These are phyloP conservation scores for Chrysoporthe puriensis DNA, from an alignment of 2,329 filamentous ascomycete genomes.

Conservation along the genomic window DNA sequence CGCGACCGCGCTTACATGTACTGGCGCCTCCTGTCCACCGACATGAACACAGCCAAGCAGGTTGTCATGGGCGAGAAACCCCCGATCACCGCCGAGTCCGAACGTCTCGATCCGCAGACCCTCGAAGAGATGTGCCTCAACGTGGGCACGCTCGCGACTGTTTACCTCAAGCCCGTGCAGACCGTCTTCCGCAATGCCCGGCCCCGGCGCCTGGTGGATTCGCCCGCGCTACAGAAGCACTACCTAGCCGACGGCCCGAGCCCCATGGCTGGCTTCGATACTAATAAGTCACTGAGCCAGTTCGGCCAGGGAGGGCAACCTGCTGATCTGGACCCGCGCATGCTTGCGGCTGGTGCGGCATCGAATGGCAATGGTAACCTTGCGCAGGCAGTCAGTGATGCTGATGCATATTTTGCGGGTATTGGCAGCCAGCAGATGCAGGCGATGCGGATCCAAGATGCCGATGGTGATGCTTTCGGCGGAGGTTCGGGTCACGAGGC, in stretches of 20 bases:
- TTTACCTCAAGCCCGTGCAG: slow-evolving; percentile 97
- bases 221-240: slow-evolving; percentile 81
- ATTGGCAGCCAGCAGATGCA: slow-evolving; percentile 76
- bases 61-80: slow-evolving; percentile 98
- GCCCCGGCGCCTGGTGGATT: slow-evolving; percentile 77
- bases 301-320: slow-evolving; percentile 59
- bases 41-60: slow-evolving; percentile 81
- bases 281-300: slow-evolving; percentile 63
- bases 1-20: slow-evolving; percentile 99
- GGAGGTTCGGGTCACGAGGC: slow-evolving; percentile 57
- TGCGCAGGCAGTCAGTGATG: slow-evolving; percentile 76
- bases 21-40: slow-evolving; percentile 92
- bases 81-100: slow-evolving; percentile 91
- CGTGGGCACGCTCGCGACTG: slow-evolving; percentile 92
- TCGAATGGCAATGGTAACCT: slow-evolving; percentile 55
- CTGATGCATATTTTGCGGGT: slow-evolving; percentile 86
- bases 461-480: slow-evolving; percentile 60
- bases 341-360: slow-evolving; percentile 30
- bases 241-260: slow-evolving; percentile 58
- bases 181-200: slow-evolving; percentile 92
- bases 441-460: slow-evolving; percentile 68
- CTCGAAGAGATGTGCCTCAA: slow-evolving; percentile 97
- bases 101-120: slow-evolving; percentile 87
- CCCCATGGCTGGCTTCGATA: slow-evolving; percentile 46
- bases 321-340: slow-evolving; percentile 53